Conservation (phyloP, 306 rosid genomes). For the Gynostemma pentaphyllum region DNA sequence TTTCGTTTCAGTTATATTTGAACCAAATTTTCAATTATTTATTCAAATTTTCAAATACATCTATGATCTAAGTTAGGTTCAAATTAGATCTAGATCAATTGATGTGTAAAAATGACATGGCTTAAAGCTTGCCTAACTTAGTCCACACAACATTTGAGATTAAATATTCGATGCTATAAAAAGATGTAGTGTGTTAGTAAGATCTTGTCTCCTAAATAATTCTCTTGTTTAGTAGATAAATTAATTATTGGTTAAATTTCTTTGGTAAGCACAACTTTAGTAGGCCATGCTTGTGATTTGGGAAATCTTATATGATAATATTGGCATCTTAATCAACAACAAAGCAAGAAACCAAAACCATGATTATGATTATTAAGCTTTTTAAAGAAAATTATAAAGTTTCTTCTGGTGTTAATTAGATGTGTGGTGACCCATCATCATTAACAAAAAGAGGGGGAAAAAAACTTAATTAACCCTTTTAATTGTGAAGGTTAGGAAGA, state of each 20-base stretch:
- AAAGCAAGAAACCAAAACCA: constrained; percentile 2
- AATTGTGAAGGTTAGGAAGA: background rate
- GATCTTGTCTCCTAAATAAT: no score
- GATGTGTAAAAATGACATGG: background rate
- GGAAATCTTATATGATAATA: constrained; percentile 13
- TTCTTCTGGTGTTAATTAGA: constrained; percentile 6
- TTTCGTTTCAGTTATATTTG: no score
- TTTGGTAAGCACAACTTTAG: constrained; percentile 5
- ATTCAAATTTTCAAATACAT: background rate
- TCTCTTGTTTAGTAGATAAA: background rate
- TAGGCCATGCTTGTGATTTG: constrained; percentile 14
- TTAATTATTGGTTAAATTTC: constrained; percentile 9
- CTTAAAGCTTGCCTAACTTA: background rate
- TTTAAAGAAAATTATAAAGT: background rate
- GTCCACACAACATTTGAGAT: constrained; percentile 2
- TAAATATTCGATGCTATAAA: no score
- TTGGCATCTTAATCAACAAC: constrained; percentile 9
- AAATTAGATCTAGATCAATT: background rate
- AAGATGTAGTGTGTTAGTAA: no score
- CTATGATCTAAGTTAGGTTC: background rate
- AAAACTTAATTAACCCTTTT: background rate
- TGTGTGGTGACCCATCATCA: background rate
- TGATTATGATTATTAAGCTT: constrained; percentile 5
- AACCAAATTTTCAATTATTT: background rate
- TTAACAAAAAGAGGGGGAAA: background rate